Evolutionary conservation across 768 basidiomycete species (phyloP).

Genomic region (Coprinellus micaceus): DNA sequence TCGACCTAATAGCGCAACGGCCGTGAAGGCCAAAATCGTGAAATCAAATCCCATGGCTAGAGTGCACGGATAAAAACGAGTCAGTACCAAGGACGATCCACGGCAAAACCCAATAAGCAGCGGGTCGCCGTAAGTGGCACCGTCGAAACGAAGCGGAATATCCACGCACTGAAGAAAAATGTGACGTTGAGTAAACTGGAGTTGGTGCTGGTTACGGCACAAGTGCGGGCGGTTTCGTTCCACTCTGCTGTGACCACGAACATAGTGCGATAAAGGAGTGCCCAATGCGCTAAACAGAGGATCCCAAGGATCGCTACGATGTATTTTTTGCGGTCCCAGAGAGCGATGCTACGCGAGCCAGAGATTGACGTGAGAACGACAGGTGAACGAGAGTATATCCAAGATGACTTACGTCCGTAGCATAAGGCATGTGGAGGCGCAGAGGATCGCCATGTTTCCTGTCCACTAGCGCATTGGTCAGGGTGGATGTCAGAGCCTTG

Average conservation of each 20-base stretch:
- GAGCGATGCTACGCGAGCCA: constrained; percentile 46
- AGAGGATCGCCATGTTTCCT: constrained; percentile 63
- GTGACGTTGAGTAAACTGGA: constrained; percentile 57
- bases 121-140: too few relatives aligned
- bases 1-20: constrained; percentile 47
- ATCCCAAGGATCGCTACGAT: constrained; percentile 48
- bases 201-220: constrained; percentile 51
- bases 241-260: constrained; percentile 59
- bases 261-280: constrained; percentile 65
- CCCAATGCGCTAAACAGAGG: constrained; percentile 63
- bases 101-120: background rate
- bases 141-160: too few relatives aligned
- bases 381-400: constrained; percentile 5
- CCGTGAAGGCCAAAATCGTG: constrained; percentile 53
- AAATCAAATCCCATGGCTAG: constrained; percentile 71
- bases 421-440: constrained; percentile 66
- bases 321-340: constrained; percentile 61
- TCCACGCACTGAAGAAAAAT: constrained; percentile 69
- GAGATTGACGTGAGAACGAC: background rate
- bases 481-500: background rate
- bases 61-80: constrained; percentile 4
- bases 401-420: constrained; percentile 52
- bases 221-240: constrained; percentile 37
- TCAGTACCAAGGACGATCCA: background rate
- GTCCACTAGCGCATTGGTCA: constrained; percentile 40